Evolutionary conservation across 2,329 filamentous ascomycete genomes (phyloP).

Genomic region (Camptophora hylomeconis): DNA sequence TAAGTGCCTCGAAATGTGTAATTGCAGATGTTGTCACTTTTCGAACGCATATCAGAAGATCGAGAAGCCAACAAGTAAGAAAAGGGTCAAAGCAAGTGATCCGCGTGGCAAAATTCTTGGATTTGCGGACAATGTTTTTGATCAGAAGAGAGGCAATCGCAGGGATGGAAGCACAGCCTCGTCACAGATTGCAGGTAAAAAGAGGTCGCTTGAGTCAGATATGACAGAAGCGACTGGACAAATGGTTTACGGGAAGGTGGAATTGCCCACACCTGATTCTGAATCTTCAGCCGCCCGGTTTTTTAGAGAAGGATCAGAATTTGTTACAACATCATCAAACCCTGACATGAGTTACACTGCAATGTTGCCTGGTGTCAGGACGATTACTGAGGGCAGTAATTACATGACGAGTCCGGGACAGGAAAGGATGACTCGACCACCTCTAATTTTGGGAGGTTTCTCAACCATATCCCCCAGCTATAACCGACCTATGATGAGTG

Average conservation of each 20-base stretch:
- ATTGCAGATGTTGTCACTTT: conserved; percentile 26
- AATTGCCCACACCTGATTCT: conserved; percentile 16
- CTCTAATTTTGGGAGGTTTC: no score
- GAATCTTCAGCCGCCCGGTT: conserved; percentile 11
- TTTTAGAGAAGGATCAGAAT: conserved; percentile 13
- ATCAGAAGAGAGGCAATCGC: conserved; percentile 21
- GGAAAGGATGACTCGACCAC: no score
- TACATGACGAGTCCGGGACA: no score
- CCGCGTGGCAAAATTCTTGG: conserved; percentile 22
- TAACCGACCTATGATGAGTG: no score
- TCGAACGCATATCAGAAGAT: conserved; percentile 21
- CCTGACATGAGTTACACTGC: conserved; percentile 7
- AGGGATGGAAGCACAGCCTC: conserved; percentile 8
- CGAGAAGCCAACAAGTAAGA: conserved; percentile 22
- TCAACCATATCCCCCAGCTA: no score
- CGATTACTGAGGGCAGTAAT: conserved; percentile 9
- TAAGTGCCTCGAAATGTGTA: conserved; percentile 23
- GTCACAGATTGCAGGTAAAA: conserved; percentile 13
- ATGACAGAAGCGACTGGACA: conserved; percentile 8
- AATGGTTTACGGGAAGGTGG: conserved; percentile 15
- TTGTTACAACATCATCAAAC: conserved; percentile 8
- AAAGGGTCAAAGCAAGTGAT: conserved; percentile 22
- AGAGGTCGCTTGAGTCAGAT: conserved; percentile 11
- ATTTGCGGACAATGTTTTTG: conserved; percentile 26
- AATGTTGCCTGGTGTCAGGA: conserved; percentile 13